phyloP scores from a whole-genome alignment of 2,329 filamentous ascomycete genomes.

The Aspergillus vadensis region DNA sequence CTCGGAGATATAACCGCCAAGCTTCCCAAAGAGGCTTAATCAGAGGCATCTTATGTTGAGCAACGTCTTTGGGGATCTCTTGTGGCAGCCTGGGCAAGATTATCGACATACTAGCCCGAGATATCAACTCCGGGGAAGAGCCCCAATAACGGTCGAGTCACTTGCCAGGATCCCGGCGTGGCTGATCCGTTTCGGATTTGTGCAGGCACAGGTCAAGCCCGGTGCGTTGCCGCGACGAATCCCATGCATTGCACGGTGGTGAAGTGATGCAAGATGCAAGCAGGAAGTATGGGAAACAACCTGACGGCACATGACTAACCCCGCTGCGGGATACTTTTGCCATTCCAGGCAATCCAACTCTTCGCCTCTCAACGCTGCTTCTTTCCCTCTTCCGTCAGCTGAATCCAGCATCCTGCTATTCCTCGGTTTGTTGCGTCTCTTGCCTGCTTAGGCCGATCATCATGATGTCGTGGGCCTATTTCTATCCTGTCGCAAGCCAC shows the following conservation, averaged over 20 bases:
- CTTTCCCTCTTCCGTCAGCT: constrained; percentile 29
- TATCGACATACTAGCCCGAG: too few relatives aligned
- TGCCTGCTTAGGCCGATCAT: background rate
- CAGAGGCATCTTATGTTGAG: too few relatives aligned
- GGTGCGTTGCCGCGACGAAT: too few relatives aligned
- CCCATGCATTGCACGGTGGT: background rate
- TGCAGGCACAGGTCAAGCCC: too few relatives aligned
- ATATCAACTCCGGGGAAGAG: too few relatives aligned
- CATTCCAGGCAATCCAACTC: constrained; percentile 27
- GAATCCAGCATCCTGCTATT: constrained; percentile 14
- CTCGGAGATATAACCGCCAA: too few relatives aligned
- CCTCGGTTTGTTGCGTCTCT: background rate
- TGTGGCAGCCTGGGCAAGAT: too few relatives aligned
- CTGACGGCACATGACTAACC: constrained; percentile 9
- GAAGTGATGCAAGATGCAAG: background rate
- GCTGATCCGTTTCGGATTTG: too few relatives aligned
- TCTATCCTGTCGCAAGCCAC: background rate
- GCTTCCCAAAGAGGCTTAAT: too few relatives aligned
- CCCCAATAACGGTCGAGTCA: too few relatives aligned
- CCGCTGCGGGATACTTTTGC: constrained; percentile 34
- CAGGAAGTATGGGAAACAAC: background rate
- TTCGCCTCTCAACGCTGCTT: background rate
- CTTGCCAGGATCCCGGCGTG: too few relatives aligned
- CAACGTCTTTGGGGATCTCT: too few relatives aligned
- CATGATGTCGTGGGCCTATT: background rate